Percentiles rank a stretch among this genome's conserved stretches.
Conservation (phyloP, 805 yeast species). For the Metschnikowia lachancei region DNA sequence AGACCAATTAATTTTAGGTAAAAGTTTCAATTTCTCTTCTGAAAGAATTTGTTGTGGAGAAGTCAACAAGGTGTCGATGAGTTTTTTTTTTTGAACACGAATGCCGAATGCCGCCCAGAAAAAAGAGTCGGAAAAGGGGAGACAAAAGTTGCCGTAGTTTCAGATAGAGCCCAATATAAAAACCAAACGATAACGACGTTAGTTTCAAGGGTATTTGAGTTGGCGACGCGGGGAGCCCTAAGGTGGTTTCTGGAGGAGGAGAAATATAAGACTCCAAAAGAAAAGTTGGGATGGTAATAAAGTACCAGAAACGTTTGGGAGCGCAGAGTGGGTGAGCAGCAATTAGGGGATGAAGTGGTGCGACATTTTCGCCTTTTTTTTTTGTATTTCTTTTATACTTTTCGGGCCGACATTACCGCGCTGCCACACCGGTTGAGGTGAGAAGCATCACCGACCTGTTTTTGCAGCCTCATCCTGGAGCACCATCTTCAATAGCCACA, state of each 20-base stretch:
- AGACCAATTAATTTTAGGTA: background rate
- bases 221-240: slow-evolving; percentile 11
- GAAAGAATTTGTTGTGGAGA: slow-evolving; percentile 1
- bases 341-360: slow-evolving; percentile 22
- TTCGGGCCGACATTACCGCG: slow-evolving; percentile 7
- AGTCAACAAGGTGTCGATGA: slow-evolving; percentile 8
- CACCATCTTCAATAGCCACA: background rate
- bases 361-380: slow-evolving; percentile 21
- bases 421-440: slow-evolving; percentile 1
- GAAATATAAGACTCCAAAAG: slow-evolving; percentile 14
- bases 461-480: slow-evolving; percentile 3
- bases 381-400: slow-evolving; percentile 9
- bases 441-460: background rate
- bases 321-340: slow-evolving; percentile 21
- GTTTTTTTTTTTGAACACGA: slow-evolving; percentile 11
- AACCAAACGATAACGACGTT: slow-evolving; percentile 7
- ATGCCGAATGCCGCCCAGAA: slow-evolving; percentile 9
- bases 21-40: background rate
- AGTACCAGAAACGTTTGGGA: slow-evolving; percentile 16
- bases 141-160: slow-evolving; percentile 10
- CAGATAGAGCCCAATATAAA: slow-evolving; percentile 7
- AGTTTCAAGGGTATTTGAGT: slow-evolving; percentile 9
- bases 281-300: slow-evolving; percentile 8
- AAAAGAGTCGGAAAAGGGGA: background rate
- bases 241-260: slow-evolving; percentile 9